Evolutionary conservation across 2,329 filamentous ascomycete genomes (phyloP).

Genomic region (Hymenoscyphus infarciens): DNA sequence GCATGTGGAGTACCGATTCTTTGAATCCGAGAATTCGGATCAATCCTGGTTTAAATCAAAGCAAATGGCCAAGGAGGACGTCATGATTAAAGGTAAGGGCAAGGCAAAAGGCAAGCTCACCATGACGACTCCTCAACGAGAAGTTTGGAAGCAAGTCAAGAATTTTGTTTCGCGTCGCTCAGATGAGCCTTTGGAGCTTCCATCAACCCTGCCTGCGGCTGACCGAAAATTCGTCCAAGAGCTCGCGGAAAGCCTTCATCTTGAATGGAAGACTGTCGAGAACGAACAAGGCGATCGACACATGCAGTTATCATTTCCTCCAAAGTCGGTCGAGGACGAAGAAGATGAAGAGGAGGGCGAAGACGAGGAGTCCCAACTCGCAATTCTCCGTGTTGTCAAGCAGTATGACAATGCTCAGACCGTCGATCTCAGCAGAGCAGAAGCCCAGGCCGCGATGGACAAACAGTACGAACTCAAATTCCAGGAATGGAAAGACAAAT

Average conservation of each 20-base stretch:
- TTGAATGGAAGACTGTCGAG: slow-evolving; percentile 62
- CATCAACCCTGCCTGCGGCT: slow-evolving; percentile 64
- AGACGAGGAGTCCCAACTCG: slow-evolving; percentile 80
- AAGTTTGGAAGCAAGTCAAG: slow-evolving; percentile 78
- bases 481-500: slow-evolving; percentile 86
- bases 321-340: slow-evolving; percentile 45
- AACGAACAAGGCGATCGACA: slow-evolving; percentile 64
- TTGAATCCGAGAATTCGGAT: slow-evolving; percentile 85
- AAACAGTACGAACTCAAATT: slow-evolving; percentile 90
- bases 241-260: slow-evolving; percentile 65
- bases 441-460: slow-evolving; percentile 75
- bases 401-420: slow-evolving; percentile 88
- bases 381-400: slow-evolving; percentile 79
- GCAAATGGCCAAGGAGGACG: slow-evolving; percentile 65
- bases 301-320: slow-evolving; percentile 57
- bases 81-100: slow-evolving; percentile 56
- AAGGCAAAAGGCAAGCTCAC: slow-evolving; percentile 64
- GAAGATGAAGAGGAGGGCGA: slow-evolving; percentile 67
- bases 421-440: slow-evolving; percentile 72
- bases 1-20: slow-evolving; percentile 87
- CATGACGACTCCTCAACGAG: slow-evolving; percentile 76
- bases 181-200: slow-evolving; percentile 69
- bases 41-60: slow-evolving; percentile 91
- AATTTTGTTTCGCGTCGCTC: slow-evolving; percentile 73
- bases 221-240: slow-evolving; percentile 94